Conservation (phyloP, 2,329 filamentous ascomycete genomes). For the Colletotrichum sp. region DNA sequence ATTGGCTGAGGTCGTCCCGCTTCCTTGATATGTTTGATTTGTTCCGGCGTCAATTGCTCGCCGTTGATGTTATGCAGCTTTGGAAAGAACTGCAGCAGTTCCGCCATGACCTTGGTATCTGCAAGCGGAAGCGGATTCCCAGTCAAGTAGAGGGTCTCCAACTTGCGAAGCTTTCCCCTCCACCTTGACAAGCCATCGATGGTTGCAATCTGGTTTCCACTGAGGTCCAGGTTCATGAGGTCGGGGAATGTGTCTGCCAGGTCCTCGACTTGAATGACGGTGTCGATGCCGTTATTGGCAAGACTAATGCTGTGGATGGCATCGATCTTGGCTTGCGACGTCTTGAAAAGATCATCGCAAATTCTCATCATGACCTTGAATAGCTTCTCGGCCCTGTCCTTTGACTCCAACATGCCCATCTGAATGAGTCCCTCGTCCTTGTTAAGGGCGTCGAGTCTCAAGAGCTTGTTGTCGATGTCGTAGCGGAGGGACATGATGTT, state of each 20-base stretch:
- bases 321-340: conserved; percentile 72
- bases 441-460: conserved; percentile 82
- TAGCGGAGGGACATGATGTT: conserved; percentile 79
- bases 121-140: conserved; percentile 75
- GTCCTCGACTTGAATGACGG: conserved; percentile 74
- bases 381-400: conserved; percentile 79
- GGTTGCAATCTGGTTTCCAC: conserved; percentile 77
- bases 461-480: conserved; percentile 71
- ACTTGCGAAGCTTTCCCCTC: conserved; percentile 77
- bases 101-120: conserved; percentile 66
- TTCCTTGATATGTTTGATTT: conserved; percentile 62
- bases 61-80: conserved; percentile 80
- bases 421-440: conserved; percentile 73
- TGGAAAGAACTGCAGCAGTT: conserved; percentile 83
- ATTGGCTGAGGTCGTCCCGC: conserved; percentile 61
- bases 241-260: conserved; percentile 83
- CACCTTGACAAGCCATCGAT: conserved; percentile 74
- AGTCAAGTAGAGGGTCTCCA: conserved; percentile 81
- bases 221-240: conserved; percentile 87
- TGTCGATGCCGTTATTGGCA: conserved; percentile 78
- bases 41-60: conserved; percentile 73
- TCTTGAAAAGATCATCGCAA: conserved; percentile 79
- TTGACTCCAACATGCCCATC: conserved; percentile 77
- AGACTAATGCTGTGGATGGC: conserved; percentile 84
- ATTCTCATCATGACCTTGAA: conserved; percentile 92